A percentile compares a stretch with the other conserved stretches of the same genome.
These are phyloP conservation scores for Nelumbo lutea DNA, from an alignment of 164 flowering plant species.

Conservation along the genomic window DNA sequence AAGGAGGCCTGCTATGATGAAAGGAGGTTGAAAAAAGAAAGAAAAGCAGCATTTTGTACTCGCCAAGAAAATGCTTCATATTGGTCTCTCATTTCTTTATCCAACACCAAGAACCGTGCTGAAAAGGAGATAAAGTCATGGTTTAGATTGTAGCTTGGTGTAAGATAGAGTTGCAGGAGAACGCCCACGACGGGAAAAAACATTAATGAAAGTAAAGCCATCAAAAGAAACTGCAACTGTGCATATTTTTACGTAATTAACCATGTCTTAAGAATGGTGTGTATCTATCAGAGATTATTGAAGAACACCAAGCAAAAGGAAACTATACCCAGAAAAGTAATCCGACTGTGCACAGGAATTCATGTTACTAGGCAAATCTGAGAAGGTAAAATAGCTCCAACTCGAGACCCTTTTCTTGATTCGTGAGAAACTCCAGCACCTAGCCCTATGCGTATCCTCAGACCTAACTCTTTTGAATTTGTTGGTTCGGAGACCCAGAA, in stretches of 20 bases:
- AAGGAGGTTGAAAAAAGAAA: constrained; percentile 16
- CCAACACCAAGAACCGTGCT: too few relatives aligned
- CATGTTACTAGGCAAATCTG: too few relatives aligned
- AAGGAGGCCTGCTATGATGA: constrained; percentile 23
- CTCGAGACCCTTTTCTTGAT: too few relatives aligned
- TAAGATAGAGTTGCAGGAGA: background rate
- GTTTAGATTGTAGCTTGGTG: background rate
- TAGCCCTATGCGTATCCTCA: too few relatives aligned
- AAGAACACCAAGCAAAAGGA: background rate
- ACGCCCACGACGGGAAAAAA: background rate
- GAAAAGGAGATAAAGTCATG: background rate
- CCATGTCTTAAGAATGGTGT: background rate
- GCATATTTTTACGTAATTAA: background rate
- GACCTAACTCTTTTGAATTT: too few relatives aligned
- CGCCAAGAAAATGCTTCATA: background rate
- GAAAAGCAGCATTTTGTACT: constrained; percentile 7
- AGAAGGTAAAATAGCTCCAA: too few relatives aligned
- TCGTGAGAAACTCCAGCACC: too few relatives aligned
- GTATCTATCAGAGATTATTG: background rate
- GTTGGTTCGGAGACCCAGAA: too few relatives aligned
- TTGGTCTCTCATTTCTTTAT: too few relatives aligned
- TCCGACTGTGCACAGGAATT: too few relatives aligned
- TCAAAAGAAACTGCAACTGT: background rate
- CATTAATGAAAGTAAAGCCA: constrained; percentile 1
- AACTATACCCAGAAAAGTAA: background rate